Conservation (phyloP, 2,329 filamentous ascomycete species). For the Periconia sp. region DNA sequence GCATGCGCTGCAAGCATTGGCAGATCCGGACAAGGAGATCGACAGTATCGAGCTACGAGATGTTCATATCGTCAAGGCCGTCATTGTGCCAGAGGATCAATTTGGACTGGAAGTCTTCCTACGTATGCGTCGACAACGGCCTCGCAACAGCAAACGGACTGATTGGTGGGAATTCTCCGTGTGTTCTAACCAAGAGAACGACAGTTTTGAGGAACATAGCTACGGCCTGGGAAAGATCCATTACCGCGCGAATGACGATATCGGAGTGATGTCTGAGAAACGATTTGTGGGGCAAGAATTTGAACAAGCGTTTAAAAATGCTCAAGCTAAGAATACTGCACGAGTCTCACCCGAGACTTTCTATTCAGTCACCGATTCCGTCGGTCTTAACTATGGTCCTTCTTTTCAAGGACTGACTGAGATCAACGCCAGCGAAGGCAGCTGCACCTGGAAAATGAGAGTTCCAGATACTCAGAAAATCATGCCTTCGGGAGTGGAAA, state of each 20-base stretch:
- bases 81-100: not conserved
- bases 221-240: slow-evolving; percentile 1
- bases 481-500: not conserved
- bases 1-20: slow-evolving; percentile 4
- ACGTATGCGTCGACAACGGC: slow-evolving; percentile 10
- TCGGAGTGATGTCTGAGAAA: too few relatives aligned
- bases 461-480: too few relatives aligned
- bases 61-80: not conserved
- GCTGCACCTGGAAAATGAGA: not conserved
- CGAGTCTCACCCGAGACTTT: too few relatives aligned
- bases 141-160: slow-evolving; percentile 5
- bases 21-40: not conserved
- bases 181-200: not conserved
- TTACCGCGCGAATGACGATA: too few relatives aligned
- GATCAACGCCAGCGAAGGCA: not conserved
- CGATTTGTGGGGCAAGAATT: too few relatives aligned
- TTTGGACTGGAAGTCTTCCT: slow-evolving; percentile 12
- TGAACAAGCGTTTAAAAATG: too few relatives aligned
- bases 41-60: slow-evolving; percentile 1
- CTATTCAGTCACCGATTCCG: not conserved
- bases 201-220: not conserved
- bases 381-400: not conserved
- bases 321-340: too few relatives aligned
- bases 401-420: not conserved
- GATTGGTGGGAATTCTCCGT: slow-evolving; percentile 4